Evolutionary conservation across 345 rosid genomes (phyloP), one percentile per base, ranked within the genome.

Genomic region (Streptanthus diversifolius): DNA sequence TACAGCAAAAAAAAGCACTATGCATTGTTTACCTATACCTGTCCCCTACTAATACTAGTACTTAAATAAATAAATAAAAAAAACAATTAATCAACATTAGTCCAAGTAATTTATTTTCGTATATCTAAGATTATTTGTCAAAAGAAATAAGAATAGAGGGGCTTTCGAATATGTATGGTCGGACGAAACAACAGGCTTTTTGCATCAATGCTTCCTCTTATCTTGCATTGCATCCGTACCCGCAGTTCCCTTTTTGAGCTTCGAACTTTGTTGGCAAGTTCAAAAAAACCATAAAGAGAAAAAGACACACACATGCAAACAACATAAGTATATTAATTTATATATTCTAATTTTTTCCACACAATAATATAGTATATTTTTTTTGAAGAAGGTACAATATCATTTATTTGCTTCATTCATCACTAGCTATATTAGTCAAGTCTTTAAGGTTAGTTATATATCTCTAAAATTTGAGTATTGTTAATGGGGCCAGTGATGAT

Each of bases 301-400:
- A 66, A 70, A 39, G 72, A 77, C 80, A 77, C 18, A 71, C 76
- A 63, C 67, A 64, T 70, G 57, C 76, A 77, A 63, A 77, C 76
- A 58, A 70, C 51, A 76, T 6, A n/a, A n/a, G n/a, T n/a, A 7
- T 53, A 55, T 54, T 39, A 12, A 54, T 14, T 49, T 35, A 5
- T 35, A 13, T 56, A 15, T 43, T 0, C 6, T 15, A 6, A 1
- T 24, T 3, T 53, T 39, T 11, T n/a, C n/a, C 1, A 12, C 7
- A 12, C 4, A 33, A 25, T 5, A 25, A 22, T 51, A 17, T 3
- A 49, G 13, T n/a, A 44, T 33, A 33, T 7, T 5, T 30, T 30
- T 14, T 41, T 5, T 13, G 27, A 51, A 51, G 5, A 66, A 32
- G 12, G 14, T 11, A 32, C 13, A 45, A 12, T 25, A 22, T 40